Conservation (phyloP, 352 stramenopile genomes). For the Phytopythium litorale region DNA sequence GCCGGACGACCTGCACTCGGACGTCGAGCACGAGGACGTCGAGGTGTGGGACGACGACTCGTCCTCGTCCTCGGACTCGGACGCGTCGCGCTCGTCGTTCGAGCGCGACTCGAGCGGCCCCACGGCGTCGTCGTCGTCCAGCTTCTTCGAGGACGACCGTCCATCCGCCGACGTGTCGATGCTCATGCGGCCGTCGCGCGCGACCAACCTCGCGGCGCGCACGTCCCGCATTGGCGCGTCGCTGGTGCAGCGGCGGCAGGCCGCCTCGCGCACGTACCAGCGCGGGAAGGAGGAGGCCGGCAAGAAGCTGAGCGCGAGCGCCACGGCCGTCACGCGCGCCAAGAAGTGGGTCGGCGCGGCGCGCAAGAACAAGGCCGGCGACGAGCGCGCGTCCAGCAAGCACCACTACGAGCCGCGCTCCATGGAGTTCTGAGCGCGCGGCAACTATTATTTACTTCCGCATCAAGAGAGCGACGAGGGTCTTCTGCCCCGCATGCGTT, state of each 20-base stretch:
- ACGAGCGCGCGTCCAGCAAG: slow-evolving; percentile 9
- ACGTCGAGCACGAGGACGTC: slow-evolving; percentile 19
- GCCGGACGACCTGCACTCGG: slow-evolving; percentile 9
- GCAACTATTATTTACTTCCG: neutral
- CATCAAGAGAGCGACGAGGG: slow-evolving; percentile 6
- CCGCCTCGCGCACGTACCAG: slow-evolving; percentile 23
- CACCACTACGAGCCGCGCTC: slow-evolving; percentile 7
- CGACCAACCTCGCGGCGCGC: slow-evolving; percentile 11
- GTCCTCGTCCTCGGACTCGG: neutral
- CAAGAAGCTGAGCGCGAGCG: slow-evolving; percentile 21
- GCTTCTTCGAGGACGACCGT: slow-evolving; percentile 32
- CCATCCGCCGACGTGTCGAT: slow-evolving; percentile 43
- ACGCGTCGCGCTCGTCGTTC: slow-evolving; percentile 1
- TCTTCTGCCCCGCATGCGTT: neutral
- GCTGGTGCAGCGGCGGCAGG: slow-evolving; percentile 30
- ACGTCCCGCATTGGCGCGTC: slow-evolving; percentile 22
- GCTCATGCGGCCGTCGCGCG: slow-evolving; percentile 17
- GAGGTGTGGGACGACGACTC: slow-evolving; percentile 18
- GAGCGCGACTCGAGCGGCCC: slow-evolving; percentile 28
- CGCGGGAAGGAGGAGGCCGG: slow-evolving; percentile 26
- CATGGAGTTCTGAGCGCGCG: slow-evolving; percentile 3
- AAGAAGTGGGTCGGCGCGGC: slow-evolving; percentile 27
- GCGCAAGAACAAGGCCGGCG: slow-evolving; percentile 13
- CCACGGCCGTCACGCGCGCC: slow-evolving; percentile 21
- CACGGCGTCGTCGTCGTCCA: slow-evolving; percentile 21